Evolutionary conservation across 108 stramenopile species (phyloP).

Genomic region (Cyclotella kingstonii): DNA sequence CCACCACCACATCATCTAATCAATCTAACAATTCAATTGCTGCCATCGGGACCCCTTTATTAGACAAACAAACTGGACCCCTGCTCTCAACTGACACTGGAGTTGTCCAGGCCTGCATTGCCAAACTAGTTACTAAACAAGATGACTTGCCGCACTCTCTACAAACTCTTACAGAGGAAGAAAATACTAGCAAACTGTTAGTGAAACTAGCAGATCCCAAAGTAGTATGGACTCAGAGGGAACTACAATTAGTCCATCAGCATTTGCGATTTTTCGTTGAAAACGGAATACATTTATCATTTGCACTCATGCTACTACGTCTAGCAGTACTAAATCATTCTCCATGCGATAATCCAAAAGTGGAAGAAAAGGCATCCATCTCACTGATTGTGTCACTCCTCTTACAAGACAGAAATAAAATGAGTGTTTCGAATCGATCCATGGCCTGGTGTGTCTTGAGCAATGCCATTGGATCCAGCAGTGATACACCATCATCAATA

Average conservation of each 20-base stretch:
- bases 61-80: constrained; percentile 56
- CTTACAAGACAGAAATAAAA: constrained; percentile 10
- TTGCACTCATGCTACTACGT: constrained; percentile 62
- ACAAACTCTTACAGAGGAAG: neutral
- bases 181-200: constrained; percentile 15
- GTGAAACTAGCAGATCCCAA: constrained; percentile 14
- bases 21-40: neutral
- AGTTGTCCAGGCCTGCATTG: constrained; percentile 48
- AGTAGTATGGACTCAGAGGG: constrained; percentile 4
- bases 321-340: constrained; percentile 47
- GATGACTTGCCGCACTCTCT: constrained; percentile 1
- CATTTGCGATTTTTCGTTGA: constrained; percentile 19
- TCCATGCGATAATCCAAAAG: neutral
- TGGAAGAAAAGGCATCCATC: constrained; percentile 4
- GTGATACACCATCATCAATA: constrained; percentile 12
- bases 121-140: constrained; percentile 29
- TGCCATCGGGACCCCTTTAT: constrained; percentile 29
- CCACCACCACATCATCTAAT: neutral
- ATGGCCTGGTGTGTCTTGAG: constrained; percentile 57
- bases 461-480: constrained; percentile 41
- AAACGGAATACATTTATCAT: constrained; percentile 26
- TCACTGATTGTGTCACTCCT: constrained; percentile 29
- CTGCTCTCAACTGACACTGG: constrained; percentile 62
- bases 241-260: constrained; percentile 21
- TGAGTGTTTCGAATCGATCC: constrained; percentile 28